Percentiles rank a stretch among this genome's conserved stretches.
Evolutionary conservation across 2,329 filamentous ascomycete genomes (phyloP).

Genomic region (Cladorrhinum sp.): DNA sequence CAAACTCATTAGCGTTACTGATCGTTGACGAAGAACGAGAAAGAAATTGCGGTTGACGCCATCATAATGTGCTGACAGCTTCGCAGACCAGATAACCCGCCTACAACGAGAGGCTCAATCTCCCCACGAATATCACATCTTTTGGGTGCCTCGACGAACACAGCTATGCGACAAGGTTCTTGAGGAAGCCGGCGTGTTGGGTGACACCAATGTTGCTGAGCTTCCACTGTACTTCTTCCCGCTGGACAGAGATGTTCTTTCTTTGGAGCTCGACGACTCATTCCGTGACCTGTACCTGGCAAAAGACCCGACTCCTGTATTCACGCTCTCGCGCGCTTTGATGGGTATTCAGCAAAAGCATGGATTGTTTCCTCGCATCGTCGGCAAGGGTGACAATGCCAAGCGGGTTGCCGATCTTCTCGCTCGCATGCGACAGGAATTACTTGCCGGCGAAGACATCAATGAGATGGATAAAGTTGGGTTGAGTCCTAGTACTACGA

Average conservation of each 20-base stretch:
- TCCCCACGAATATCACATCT: conserved; percentile 93
- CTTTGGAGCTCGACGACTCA: conserved; percentile 81
- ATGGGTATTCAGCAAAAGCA: conserved; percentile 92
- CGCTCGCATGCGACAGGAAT: conserved; percentile 85
- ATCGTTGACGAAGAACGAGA: conserved; percentile 7
- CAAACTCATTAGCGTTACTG: conserved; percentile 11
- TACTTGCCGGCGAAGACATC: conserved; percentile 73
- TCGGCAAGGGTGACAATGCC: conserved; percentile 93
- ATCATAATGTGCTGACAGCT: conserved; percentile 59
- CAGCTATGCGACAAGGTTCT: conserved; percentile 86
- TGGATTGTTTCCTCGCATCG: conserved; percentile 89
- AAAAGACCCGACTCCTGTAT: conserved; percentile 88
- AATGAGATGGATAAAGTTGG: conserved; percentile 60
- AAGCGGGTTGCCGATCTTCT: conserved; percentile 84
- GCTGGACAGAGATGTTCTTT: conserved; percentile 85
- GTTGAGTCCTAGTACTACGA: conserved; percentile 78
- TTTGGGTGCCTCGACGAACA: conserved; percentile 92
- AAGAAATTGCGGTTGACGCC: conserved; percentile 41
- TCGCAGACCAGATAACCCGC: conserved; percentile 81
- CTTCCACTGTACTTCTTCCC: conserved; percentile 88
- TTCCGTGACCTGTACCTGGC: conserved; percentile 85
- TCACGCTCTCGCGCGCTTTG: conserved; percentile 81
- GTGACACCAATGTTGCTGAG: conserved; percentile 85
- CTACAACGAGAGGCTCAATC: conserved; percentile 83
- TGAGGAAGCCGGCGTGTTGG: conserved; percentile 88